A percentile compares a stretch with the other conserved stretches of the same genome.
Conservation (phyloP, 2,329 filamentous ascomycete species). For the Keithomyces neogunnii region DNA sequence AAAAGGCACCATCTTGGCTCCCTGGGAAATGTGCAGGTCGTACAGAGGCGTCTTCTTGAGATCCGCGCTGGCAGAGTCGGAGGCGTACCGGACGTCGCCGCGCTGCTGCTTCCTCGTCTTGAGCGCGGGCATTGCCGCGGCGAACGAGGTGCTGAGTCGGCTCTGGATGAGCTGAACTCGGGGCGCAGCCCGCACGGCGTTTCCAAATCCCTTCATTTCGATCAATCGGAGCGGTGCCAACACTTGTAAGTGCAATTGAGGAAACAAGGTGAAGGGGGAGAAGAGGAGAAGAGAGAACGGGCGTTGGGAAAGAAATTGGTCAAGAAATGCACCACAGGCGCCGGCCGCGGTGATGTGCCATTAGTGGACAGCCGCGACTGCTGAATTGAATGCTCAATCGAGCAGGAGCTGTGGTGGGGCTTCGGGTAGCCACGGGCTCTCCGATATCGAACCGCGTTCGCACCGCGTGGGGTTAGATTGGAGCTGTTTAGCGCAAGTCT, state of each 20-base stretch:
- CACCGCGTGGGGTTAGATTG: background rate
- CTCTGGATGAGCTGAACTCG: constrained; percentile 11
- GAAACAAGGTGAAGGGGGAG: constrained; percentile 6
- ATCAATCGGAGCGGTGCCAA: background rate
- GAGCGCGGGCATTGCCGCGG: constrained; percentile 1
- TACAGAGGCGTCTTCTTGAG: constrained; percentile 61
- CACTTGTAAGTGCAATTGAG: background rate
- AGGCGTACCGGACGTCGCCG: constrained; percentile 19
- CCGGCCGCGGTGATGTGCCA: constrained; percentile 2
- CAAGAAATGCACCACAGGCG: background rate
- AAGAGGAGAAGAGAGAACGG: constrained; percentile 2
- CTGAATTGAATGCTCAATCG: constrained; percentile 9
- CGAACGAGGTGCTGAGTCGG: constrained; percentile 6
- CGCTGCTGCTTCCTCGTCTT: constrained; percentile 5
- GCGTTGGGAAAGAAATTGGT: constrained; percentile 3
- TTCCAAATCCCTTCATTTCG: constrained; percentile 23
- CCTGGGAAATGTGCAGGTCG: constrained; percentile 66
- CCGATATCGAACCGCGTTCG: constrained; percentile 13
- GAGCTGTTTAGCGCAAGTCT: background rate
- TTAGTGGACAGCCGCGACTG: background rate
- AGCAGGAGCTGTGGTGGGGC: constrained; percentile 14
- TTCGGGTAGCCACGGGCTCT: constrained; percentile 16
- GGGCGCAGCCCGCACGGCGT: constrained; percentile 21
- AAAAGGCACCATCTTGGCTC: constrained; percentile 95
- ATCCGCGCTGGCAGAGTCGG: constrained; percentile 5